Evolutionary conservation across 495 filamentous ascomycete genomes (phyloP).

Genomic region (Aspergillus kassunensis): DNA sequence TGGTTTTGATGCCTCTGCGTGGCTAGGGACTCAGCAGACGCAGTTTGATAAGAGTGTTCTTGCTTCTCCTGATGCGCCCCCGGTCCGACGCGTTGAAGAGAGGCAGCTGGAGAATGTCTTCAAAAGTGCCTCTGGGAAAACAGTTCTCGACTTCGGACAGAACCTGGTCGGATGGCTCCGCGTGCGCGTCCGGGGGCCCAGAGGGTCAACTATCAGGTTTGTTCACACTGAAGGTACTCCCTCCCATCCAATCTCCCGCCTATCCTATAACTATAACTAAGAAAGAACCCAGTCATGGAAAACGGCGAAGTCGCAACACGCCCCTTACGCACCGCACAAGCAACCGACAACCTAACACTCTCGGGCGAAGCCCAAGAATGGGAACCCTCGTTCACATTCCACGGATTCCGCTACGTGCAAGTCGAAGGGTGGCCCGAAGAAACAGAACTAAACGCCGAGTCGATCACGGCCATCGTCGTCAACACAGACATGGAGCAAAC

Average conservation of each 20-base stretch:
- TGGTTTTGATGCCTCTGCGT: conserved; percentile 8
- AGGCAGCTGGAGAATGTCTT: conserved; percentile 34
- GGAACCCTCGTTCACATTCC: conserved; percentile 7
- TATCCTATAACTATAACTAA: not conserved
- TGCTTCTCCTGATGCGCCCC: conserved; percentile 34
- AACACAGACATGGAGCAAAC: conserved; percentile 49
- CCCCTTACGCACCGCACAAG: conserved; percentile 19
- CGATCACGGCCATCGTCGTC: conserved; percentile 43
- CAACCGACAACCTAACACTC: conserved; percentile 6
- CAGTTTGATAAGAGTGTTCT: conserved; percentile 23
- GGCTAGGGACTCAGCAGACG: conserved; percentile 21
- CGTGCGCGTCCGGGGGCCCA: not conserved
- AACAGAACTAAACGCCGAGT: not conserved
- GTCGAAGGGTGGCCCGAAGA: conserved; percentile 41
- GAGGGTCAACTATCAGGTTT: conserved; percentile 5
- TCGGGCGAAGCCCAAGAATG: conserved; percentile 5
- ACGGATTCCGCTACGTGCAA: conserved; percentile 41
- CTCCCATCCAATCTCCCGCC: too few relatives aligned
- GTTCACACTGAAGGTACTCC: conserved; percentile 12
- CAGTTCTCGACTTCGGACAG: conserved; percentile 15
- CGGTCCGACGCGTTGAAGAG: conserved; percentile 32
- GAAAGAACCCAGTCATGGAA: conserved; percentile 8
- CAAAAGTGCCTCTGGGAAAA: conserved; percentile 38
- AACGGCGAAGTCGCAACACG: conserved; percentile 15
- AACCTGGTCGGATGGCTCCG: conserved; percentile 15